phyloP scores from a whole-genome alignment of 768 basidiomycete species.

The Hericium erinaceus region DNA sequence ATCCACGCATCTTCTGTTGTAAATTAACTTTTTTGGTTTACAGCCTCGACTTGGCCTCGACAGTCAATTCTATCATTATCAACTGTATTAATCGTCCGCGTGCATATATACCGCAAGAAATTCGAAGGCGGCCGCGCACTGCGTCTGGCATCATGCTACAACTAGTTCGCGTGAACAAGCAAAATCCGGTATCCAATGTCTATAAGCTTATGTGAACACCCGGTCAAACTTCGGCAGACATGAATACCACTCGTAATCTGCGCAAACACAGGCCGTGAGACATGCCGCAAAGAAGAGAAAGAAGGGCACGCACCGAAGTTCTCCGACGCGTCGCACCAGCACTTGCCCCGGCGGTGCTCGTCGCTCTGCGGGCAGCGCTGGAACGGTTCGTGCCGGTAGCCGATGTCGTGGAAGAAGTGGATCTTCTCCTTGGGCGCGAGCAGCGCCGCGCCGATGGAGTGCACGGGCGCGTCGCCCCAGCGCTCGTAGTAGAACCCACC shows the following conservation, averaged over 20 bases:
- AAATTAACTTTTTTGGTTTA: background rate
- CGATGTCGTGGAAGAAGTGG: slow-evolving; percentile 93
- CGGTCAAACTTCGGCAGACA: slow-evolving; percentile 38
- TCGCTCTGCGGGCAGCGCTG: slow-evolving; percentile 82
- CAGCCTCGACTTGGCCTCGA: background rate
- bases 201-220: slow-evolving; percentile 6
- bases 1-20: too few relatives aligned
- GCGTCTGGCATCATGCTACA: background rate
- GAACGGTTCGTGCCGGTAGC: slow-evolving; percentile 89
- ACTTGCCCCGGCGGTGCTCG: slow-evolving; percentile 69
- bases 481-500: slow-evolving; percentile 65
- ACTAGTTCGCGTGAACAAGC: background rate
- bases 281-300: background rate
- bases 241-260: slow-evolving; percentile 83
- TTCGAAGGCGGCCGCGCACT: background rate
- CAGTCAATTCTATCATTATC: background rate
- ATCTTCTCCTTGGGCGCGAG: slow-evolving; percentile 85
- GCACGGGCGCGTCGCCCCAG: slow-evolving; percentile 87
- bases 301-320: slow-evolving; percentile 52
- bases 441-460: slow-evolving; percentile 79
- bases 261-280: slow-evolving; percentile 8
- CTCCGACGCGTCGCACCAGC: slow-evolving; percentile 69
- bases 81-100: background rate
- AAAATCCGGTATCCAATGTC: too few relatives aligned
- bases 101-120: slow-evolving; percentile 4